phyloP scores from a whole-genome alignment of 1,284 basidiomycete species.

The Leccinum cinnamomeum region DNA sequence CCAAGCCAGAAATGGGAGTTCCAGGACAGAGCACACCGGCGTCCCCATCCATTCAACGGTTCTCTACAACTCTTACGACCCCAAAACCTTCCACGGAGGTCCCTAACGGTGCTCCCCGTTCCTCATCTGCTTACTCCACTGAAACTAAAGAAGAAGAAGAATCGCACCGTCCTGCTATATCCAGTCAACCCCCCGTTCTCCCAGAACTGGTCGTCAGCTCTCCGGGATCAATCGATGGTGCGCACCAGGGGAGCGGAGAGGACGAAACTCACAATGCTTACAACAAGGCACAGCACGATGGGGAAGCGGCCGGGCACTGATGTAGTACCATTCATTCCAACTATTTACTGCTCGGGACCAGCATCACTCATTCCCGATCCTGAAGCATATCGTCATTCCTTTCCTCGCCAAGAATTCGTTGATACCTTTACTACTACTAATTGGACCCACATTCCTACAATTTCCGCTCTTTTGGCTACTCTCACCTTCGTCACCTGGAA shows the following conservation, averaged over 20 bases:
- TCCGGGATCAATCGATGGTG: conserved; percentile 35
- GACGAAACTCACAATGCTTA: conserved; percentile 17
- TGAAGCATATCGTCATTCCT: neutral
- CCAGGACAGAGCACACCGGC: conserved; percentile 24
- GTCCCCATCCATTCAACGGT: conserved; percentile 26
- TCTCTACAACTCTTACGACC: conserved; percentile 30
- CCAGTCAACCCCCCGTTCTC: conserved; percentile 35
- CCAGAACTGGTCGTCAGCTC: conserved; percentile 39
- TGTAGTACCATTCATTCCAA: neutral
- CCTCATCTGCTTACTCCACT: conserved; percentile 33
- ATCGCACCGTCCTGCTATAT: conserved; percentile 24
- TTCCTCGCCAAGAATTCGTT: neutral
- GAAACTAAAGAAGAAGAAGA: conserved; percentile 29
- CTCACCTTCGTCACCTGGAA: neutral
- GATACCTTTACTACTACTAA: conserved; percentile 4
- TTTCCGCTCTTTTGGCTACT: conserved; percentile 23
- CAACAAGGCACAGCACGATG: conserved; percentile 24
- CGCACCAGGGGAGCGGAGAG: conserved; percentile 18
- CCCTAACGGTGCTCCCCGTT: conserved; percentile 18
- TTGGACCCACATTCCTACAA: neutral
- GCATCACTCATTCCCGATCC: neutral
- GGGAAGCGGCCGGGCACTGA: conserved; percentile 25
- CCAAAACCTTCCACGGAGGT: conserved; percentile 36
- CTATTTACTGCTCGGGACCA: neutral
- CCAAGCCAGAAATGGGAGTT: conserved; percentile 15